Evolutionary conservation across 306 rosid genomes (phyloP).

Genomic region (Cucumis melo): DNA sequence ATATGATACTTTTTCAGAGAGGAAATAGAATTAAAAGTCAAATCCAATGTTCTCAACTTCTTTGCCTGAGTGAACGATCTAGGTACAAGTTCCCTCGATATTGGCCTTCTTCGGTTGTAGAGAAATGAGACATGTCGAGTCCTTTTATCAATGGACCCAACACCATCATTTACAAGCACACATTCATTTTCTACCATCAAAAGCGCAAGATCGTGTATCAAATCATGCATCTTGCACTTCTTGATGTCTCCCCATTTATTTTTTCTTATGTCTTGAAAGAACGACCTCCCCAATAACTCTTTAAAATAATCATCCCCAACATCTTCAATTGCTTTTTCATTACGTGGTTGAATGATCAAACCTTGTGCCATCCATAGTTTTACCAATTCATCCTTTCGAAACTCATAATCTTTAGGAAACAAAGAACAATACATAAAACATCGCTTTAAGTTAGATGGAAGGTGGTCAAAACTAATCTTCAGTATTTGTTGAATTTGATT

Average conservation of each 20-base stretch:
- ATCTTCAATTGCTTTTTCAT: neutral
- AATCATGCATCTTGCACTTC: neutral
- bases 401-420: neutral
- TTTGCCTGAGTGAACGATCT: neutral
- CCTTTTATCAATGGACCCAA: neutral
- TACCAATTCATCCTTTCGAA: neutral
- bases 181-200: neutral
- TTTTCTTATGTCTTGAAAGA: neutral
- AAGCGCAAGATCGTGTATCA: neutral
- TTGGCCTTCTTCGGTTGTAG: too few relatives aligned
- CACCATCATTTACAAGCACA: neutral
- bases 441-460: neutral
- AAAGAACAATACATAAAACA: conserved; percentile 1
- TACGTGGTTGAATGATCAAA: neutral
- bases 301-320: neutral
- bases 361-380: conserved; percentile 24
- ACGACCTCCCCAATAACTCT: neutral
- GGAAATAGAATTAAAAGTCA: too few relatives aligned
- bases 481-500: neutral
- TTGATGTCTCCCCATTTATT: neutral
- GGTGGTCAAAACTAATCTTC: neutral
- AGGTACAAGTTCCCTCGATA: too few relatives aligned
- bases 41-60: neutral
- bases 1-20: too few relatives aligned
- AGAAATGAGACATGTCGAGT: too few relatives aligned